Conservation (phyloP, 2,329 filamentous ascomycete species). For the Ophiostoma sp. region DNA sequence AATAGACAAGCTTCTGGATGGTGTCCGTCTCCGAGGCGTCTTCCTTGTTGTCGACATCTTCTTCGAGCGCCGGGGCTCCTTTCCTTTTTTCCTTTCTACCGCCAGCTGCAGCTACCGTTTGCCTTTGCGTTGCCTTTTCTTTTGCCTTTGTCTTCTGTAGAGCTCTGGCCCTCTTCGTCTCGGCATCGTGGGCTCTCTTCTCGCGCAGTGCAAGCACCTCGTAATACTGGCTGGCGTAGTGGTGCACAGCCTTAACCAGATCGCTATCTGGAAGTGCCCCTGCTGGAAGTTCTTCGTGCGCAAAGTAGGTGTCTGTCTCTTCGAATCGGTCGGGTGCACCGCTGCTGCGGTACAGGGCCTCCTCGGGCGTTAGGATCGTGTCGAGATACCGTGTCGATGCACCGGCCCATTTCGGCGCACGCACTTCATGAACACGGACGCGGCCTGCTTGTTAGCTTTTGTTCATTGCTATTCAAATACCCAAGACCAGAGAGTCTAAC, state of each 20-base stretch:
- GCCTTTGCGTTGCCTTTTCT: not conserved
- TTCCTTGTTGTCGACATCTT: not conserved
- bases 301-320: conserved; percentile 67
- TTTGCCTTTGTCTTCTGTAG: conserved; percentile 7
- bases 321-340: conserved; percentile 61
- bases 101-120: not conserved
- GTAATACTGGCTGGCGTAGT: conserved; percentile 64
- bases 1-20: not conserved
- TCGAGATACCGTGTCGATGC: conserved; percentile 28
- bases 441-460: conserved; percentile 29
- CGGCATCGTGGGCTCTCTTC: too few species aligned
- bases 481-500: conserved; percentile 36
- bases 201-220: conserved; percentile 33
- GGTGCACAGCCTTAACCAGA: conserved; percentile 62
- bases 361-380: conserved; percentile 55
- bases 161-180: not conserved
- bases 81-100: not conserved
- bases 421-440: conserved; percentile 25
- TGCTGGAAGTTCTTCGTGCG: conserved; percentile 50
- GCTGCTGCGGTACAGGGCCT: conserved; percentile 61
- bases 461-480: not conserved
- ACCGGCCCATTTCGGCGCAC: conserved; percentile 13
- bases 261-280: conserved; percentile 59
- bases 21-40: conserved; percentile 13
- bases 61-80: not conserved